These are phyloP conservation scores for Puccinia novopanici DNA, from an alignment of 1,284 basidiomycete species.

Conservation along the genomic window DNA sequence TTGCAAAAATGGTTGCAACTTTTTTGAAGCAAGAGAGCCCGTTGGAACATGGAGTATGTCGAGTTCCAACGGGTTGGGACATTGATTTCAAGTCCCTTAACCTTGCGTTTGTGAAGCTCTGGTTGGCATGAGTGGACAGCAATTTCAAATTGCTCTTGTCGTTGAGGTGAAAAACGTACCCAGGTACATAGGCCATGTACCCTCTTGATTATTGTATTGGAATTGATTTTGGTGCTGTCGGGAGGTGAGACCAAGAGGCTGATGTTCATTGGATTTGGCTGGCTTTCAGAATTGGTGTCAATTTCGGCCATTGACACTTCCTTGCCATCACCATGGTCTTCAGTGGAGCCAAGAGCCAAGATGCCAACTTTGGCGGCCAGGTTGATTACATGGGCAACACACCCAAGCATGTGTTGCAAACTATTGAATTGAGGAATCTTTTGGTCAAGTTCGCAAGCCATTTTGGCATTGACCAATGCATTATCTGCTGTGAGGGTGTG, in stretches of 20 bases:
- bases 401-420: background rate
- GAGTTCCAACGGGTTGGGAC: conserved; percentile 12
- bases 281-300: background rate
- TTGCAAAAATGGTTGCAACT: background rate
- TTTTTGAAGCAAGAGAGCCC: background rate
- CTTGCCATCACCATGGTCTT: background rate
- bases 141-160: background rate
- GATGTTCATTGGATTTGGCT: background rate
- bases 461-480: background rate
- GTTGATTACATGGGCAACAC: conserved; percentile 1
- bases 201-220: background rate
- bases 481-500: too few relatives aligned
- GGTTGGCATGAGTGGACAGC: background rate
- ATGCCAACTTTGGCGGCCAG: background rate
- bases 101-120: background rate
- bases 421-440: background rate
- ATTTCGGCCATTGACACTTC: too few relatives aligned
- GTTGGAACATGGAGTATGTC: background rate
- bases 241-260: background rate
- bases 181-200: background rate
- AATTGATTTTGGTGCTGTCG: background rate
- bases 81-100: conserved; percentile 1
- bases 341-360: background rate
- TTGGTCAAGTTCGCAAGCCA: background rate
- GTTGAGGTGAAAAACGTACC: background rate